These are phyloP conservation scores for Amaranthus palmeri DNA, from an alignment of 148 eudicot species.

Conservation along the genomic window DNA sequence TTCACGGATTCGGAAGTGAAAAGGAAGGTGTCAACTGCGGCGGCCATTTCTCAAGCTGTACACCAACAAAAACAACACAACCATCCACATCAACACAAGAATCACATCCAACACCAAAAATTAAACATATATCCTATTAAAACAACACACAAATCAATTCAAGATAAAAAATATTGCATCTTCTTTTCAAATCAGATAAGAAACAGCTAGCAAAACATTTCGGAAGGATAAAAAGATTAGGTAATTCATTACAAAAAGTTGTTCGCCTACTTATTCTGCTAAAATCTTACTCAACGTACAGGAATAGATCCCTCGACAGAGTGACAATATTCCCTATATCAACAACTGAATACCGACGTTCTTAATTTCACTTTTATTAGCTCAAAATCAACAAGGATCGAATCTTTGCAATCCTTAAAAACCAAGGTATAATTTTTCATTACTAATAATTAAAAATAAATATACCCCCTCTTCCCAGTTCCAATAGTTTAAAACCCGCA, in stretches of 20 bases:
- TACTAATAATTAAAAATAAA: background rate
- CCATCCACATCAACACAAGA: background rate
- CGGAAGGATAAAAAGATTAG: background rate
- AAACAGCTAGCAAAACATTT: background rate
- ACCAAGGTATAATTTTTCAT: background rate
- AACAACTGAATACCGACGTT: background rate
- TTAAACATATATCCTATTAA: background rate
- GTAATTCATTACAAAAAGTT: background rate
- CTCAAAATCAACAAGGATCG: background rate
- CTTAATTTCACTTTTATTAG: too few relatives aligned
- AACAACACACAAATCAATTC: background rate
- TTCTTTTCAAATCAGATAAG: background rate
- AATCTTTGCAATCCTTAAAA: background rate
- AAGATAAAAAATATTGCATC: too few relatives aligned
- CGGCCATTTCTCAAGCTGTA: conserved; percentile 33
- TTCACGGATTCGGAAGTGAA: conserved; percentile 50
- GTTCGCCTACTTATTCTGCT: background rate
- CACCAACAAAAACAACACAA: background rate
- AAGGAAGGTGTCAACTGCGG: conserved; percentile 36
- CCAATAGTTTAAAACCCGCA: background rate
- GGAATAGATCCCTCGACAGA: background rate
- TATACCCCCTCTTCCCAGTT: too few relatives aligned
- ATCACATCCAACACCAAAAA: background rate
- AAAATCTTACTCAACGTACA: conserved; percentile 12
- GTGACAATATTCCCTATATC: conserved; percentile 5